Conservation (phyloP, 2,329 filamentous ascomycete species). For the Calcarisporium arbuscula region DNA sequence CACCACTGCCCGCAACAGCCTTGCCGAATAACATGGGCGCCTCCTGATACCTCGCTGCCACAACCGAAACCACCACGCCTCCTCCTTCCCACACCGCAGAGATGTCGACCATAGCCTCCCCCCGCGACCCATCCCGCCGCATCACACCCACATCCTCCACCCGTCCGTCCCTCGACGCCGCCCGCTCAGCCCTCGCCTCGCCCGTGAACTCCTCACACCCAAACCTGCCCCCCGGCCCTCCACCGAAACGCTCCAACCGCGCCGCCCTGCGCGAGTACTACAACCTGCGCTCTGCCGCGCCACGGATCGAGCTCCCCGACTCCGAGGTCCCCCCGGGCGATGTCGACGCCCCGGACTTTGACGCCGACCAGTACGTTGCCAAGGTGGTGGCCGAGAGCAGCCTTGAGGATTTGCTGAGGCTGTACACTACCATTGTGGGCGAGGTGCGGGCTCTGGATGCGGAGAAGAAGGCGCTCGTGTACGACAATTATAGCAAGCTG, state of each 20-base stretch:
- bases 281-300: constrained; percentile 53
- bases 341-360: constrained; percentile 68
- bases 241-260: constrained; percentile 60
- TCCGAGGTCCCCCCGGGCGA: constrained; percentile 61
- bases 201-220: constrained; percentile 32
- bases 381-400: constrained; percentile 54
- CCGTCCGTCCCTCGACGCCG: constrained; percentile 64
- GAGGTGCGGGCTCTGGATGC: constrained; percentile 89
- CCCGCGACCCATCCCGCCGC: constrained; percentile 54
- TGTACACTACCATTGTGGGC: constrained; percentile 65
- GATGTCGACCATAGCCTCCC: constrained; percentile 63
- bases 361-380: constrained; percentile 62
- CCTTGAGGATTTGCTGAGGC: constrained; percentile 61
- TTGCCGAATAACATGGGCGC: too few relatives aligned
- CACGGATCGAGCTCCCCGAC: constrained; percentile 37
- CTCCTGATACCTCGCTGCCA: too few relatives aligned
- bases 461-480: constrained; percentile 93
- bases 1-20: too few relatives aligned
- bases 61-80: too few relatives aligned
- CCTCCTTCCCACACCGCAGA: too few relatives aligned
- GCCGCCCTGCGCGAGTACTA: constrained; percentile 92
- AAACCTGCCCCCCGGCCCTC: constrained; percentile 20
- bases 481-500: constrained; percentile 96
- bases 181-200: constrained; percentile 54
- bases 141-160: constrained; percentile 66